phyloP scores from a whole-genome alignment of 768 basidiomycete species.

The Fomitopsis pulvina region DNA sequence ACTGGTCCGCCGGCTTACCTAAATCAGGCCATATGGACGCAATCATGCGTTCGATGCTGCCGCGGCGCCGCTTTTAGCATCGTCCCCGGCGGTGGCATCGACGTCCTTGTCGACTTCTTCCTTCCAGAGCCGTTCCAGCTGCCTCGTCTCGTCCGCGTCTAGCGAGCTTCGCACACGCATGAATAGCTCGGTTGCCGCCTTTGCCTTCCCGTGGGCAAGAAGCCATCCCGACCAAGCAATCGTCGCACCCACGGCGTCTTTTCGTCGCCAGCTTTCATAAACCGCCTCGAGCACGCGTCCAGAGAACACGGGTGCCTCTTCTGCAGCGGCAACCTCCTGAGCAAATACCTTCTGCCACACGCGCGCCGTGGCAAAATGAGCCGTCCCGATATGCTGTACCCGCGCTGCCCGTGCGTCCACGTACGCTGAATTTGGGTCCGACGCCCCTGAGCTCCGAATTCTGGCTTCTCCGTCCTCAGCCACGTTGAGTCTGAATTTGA shows the following conservation, averaged over 20 bases:
- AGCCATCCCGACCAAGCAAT: conserved; percentile 45
- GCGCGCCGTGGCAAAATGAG: conserved; percentile 35
- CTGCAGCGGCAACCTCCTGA: conserved; percentile 15
- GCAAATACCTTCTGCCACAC: conserved; percentile 41
- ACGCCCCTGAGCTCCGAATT: conserved; percentile 2
- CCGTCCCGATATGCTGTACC: conserved; percentile 34
- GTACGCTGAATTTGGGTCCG: neutral
- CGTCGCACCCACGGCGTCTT: conserved; percentile 31
- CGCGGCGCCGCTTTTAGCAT: neutral
- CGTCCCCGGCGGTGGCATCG: conserved; percentile 1
- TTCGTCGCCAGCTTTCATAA: conserved; percentile 38
- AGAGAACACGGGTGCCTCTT: conserved; percentile 20
- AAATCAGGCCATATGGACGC: neutral
- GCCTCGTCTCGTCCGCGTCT: conserved; percentile 21
- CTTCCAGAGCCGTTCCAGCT: conserved; percentile 32
- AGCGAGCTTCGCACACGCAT: conserved; percentile 25
- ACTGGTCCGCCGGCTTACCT: conserved; percentile 1
- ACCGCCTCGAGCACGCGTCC: conserved; percentile 27
- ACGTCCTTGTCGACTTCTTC: conserved; percentile 4
- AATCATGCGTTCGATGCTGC: neutral
- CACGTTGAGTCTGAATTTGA: conserved; percentile 19
- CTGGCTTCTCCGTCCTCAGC: conserved; percentile 1
- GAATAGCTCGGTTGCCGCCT: conserved; percentile 33
- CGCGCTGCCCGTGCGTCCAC: conserved; percentile 14
- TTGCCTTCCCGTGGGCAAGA: conserved; percentile 32